These are phyloP conservation scores for Oldenlandia corymbosa DNA, from an alignment of 257 asterid genomes.

Conservation along the genomic window DNA sequence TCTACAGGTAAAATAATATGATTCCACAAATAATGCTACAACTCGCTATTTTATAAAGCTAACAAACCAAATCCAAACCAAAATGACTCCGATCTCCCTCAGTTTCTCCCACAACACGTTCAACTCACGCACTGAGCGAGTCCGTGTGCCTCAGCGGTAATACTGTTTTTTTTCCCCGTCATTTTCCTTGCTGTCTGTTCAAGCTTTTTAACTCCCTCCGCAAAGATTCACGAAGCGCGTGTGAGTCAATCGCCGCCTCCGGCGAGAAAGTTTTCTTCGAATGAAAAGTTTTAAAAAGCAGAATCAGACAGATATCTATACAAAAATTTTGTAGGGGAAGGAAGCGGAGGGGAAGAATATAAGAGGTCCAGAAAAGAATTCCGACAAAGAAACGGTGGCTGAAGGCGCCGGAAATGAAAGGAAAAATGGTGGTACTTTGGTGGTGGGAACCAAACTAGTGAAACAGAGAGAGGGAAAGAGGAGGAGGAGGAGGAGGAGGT, in stretches of 20 bases:
- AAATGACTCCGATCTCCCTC: not conserved
- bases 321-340: not conserved
- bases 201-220: not conserved
- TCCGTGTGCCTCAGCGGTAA: not conserved
- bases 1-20: not conserved
- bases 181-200: too few relatives aligned
- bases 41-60: not conserved
- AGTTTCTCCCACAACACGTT: too few relatives aligned
- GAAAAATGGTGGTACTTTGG: constrained; percentile 16
- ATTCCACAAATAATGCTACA: too few relatives aligned
- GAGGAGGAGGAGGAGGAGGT: not conserved
- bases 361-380: not conserved
- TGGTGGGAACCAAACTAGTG: not conserved
- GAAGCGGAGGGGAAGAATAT: not conserved
- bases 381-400: constrained; percentile 10
- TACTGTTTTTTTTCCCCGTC: not conserved
- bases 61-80: not conserved
- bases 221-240: not conserved
- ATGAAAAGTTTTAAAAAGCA: too few relatives aligned
- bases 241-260: not conserved
- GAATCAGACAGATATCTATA: not conserved
- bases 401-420: constrained; percentile 21
- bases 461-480: not conserved
- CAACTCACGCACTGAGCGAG: not conserved
- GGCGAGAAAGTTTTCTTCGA: too few relatives aligned